Conservation (phyloP, 2,329 filamentous ascomycete species). For the Davidsoniella eucalypti region DNA sequence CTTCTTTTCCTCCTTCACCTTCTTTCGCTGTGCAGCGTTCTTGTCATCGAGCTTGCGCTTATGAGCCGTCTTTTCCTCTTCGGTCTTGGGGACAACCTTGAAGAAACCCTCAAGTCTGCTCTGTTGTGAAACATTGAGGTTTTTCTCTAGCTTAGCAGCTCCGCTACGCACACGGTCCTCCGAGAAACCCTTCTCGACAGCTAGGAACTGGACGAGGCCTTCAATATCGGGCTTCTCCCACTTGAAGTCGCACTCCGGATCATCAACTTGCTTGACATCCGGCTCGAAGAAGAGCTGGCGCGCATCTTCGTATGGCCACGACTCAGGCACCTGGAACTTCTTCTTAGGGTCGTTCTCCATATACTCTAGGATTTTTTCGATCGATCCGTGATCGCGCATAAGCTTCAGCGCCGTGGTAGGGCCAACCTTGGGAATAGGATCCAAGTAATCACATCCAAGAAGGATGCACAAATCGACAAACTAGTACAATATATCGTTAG, state of each 20-base stretch:
- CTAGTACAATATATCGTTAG: conserved; percentile 25
- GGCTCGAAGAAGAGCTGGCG: conserved; percentile 83
- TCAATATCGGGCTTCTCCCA: conserved; percentile 92
- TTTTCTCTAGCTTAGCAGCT: conserved; percentile 69
- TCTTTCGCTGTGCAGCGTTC: conserved; percentile 85
- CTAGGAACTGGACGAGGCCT: conserved; percentile 75
- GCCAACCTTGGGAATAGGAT: conserved; percentile 87
- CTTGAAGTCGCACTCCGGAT: conserved; percentile 87
- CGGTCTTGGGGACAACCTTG: conserved; percentile 78
- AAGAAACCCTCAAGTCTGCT: conserved; percentile 91
- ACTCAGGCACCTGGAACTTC: conserved; percentile 78
- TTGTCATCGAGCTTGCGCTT: conserved; percentile 94
- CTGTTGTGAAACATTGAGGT: conserved; percentile 80
- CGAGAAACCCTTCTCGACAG: conserved; percentile 89
- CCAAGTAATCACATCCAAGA: conserved; percentile 92
- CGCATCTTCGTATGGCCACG: conserved; percentile 90
- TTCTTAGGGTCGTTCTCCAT: conserved; percentile 61
- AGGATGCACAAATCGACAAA: conserved; percentile 97
- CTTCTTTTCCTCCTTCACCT: conserved; percentile 84
- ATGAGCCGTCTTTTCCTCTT: conserved; percentile 63
- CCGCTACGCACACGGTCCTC: conserved; percentile 79
- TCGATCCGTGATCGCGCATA: conserved; percentile 75
- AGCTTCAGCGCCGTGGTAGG: conserved; percentile 83
- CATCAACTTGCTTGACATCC: conserved; percentile 68
- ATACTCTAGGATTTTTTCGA: conserved; percentile 73